phyloP scores from a whole-genome alignment of 192 early-diverging fungal genomes.

The Backusella liffmaniae region DNA sequence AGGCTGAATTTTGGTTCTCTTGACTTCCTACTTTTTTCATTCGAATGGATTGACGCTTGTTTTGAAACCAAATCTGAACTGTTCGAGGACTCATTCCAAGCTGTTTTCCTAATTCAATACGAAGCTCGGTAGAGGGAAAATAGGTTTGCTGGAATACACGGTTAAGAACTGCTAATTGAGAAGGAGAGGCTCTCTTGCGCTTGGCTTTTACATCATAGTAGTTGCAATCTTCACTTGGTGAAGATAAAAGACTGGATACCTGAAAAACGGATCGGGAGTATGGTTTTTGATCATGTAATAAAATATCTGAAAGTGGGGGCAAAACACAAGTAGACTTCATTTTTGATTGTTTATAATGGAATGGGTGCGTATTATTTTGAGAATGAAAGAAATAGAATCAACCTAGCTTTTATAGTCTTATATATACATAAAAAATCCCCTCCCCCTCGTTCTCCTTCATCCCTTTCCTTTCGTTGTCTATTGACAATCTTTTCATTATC shows the following conservation, averaged over 20 bases:
- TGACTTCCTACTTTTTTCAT: background rate
- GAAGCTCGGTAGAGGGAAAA: slow-evolving; percentile 72
- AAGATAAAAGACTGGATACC: background rate
- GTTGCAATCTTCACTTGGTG: background rate
- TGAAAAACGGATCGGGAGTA: background rate
- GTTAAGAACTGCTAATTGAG: slow-evolving; percentile 56
- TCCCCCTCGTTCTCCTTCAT: background rate
- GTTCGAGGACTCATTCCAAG: slow-evolving; percentile 81
- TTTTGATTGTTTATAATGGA: background rate
- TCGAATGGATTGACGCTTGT: slow-evolving; percentile 62
- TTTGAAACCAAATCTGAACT: slow-evolving; percentile 96
- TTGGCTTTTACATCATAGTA: slow-evolving; percentile 28
- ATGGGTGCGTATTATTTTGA: background rate
- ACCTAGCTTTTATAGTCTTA: background rate
- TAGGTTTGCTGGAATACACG: slow-evolving; percentile 62
- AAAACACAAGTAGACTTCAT: slow-evolving; percentile 21
- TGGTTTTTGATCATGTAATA: slow-evolving; percentile 1
- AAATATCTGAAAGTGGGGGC: slow-evolving; percentile 25
- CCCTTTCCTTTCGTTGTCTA: slow-evolving; percentile 4
- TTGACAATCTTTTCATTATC: slow-evolving; percentile 2
- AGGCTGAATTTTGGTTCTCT: background rate
- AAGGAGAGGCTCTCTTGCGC: slow-evolving; percentile 47
- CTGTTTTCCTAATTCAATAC: slow-evolving; percentile 63
- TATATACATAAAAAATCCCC: background rate
- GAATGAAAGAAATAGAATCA: background rate